Conservation (phyloP, 768 basidiomycete genomes). For the Saitozyma sp. region DNA sequence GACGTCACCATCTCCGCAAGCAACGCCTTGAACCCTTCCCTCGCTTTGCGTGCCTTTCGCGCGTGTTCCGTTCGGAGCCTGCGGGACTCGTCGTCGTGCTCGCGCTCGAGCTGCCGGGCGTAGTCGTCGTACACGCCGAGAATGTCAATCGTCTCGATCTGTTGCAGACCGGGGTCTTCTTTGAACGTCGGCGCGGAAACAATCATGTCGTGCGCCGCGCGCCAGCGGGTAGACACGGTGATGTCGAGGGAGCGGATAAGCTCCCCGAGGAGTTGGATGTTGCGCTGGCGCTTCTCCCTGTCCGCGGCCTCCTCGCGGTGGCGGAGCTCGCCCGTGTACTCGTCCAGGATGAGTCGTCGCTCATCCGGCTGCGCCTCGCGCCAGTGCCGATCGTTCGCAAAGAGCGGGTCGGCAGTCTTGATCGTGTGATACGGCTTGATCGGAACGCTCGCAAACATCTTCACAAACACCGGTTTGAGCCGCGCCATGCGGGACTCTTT, state of each 20-base stretch:
- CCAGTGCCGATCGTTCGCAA: conserved; percentile 88
- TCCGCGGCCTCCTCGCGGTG: conserved; percentile 68
- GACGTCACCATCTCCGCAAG: conserved; percentile 67
- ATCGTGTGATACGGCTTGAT: conserved; percentile 92
- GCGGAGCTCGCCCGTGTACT: conserved; percentile 82
- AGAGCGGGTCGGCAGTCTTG: conserved; percentile 79
- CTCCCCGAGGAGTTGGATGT: conserved; percentile 76
- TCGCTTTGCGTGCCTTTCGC: conserved; percentile 78
- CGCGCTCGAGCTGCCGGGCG: conserved; percentile 81
- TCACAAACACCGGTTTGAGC: conserved; percentile 78
- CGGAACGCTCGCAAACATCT: conserved; percentile 78
- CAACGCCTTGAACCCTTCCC: conserved; percentile 85
- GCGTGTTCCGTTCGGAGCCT: conserved; percentile 78
- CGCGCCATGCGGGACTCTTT: conserved; percentile 78
- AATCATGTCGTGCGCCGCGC: conserved; percentile 74
- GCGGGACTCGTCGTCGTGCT: conserved; percentile 83
- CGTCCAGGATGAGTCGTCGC: conserved; percentile 82
- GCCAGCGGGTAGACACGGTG: conserved; percentile 92
- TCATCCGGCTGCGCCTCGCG: conserved; percentile 76
- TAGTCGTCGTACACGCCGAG: conserved; percentile 93
- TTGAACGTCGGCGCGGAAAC: conserved; percentile 76
- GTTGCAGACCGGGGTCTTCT: conserved; percentile 71
- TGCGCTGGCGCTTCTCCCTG: conserved; percentile 56
- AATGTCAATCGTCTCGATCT: conserved; percentile 85
- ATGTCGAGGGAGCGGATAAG: conserved; percentile 85